Evolutionary conservation across 1,284 basidiomycete species (phyloP).

Genomic region (Marasmius oreades): DNA sequence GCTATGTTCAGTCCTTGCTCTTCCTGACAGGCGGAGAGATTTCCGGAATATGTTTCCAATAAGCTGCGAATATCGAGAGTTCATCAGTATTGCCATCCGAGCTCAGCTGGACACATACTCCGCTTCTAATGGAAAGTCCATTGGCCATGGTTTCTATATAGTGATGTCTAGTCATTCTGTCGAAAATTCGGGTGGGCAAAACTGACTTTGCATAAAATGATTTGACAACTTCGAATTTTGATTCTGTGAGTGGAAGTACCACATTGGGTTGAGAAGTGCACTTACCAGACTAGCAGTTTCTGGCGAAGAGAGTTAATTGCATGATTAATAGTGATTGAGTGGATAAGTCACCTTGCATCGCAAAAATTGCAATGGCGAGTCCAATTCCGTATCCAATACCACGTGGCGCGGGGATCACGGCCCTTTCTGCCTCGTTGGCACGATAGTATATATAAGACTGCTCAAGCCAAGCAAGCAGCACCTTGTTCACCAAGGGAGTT

Average conservation of each 20-base stretch:
- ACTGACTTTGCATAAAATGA: constrained; percentile 47
- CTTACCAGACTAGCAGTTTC: constrained; percentile 49
- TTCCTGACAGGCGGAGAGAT: constrained; percentile 64
- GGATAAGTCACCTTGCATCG: constrained; percentile 53
- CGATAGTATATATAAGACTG: constrained; percentile 47
- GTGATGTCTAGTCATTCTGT: not conserved
- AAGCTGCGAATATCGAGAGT: constrained; percentile 31
- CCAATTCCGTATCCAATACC: constrained; percentile 61
- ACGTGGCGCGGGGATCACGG: constrained; percentile 34
- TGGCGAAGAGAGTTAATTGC: constrained; percentile 16
- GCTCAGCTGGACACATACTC: constrained; percentile 29
- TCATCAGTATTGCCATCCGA: not conserved
- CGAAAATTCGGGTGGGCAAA: not conserved
- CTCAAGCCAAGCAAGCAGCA: constrained; percentile 60
- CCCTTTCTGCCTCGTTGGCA: constrained; percentile 34
- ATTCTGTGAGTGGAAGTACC: not conserved
- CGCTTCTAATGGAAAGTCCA: constrained; percentile 49
- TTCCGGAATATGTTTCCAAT: constrained; percentile 73
- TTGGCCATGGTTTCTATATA: constrained; percentile 45
- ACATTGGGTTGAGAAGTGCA: constrained; percentile 1
- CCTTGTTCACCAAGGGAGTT: constrained; percentile 59
- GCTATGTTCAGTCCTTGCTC: constrained; percentile 55
- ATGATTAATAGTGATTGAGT: too few relatives aligned
- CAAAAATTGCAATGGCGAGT: constrained; percentile 55
- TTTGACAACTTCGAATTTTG: constrained; percentile 40